Evolutionary conservation across 768 basidiomycete species (phyloP), one percentile per base, ranked within the genome.

Genomic region (Mycena kentingensis): DNA sequence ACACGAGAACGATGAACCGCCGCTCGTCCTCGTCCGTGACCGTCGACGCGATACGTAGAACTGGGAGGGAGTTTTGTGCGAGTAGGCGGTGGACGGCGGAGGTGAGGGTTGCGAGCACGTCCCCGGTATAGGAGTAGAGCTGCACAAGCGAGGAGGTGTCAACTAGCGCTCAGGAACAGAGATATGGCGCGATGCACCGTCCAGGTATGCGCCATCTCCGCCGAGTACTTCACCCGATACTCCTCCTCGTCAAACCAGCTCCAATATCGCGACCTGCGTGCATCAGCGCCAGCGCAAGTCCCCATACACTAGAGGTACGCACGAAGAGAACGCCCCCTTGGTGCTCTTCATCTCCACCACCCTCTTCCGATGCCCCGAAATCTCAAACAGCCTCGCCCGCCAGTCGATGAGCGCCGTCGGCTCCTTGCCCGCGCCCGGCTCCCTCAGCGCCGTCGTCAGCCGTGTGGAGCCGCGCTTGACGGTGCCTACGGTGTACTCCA

Each of bases 161-260:
- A 16, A n/a, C 8, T 13, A 29, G n/a, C n/a, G n/a, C n/a, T n/a
- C n/a, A 15, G 32, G 26, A 32, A 5, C 21, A 15, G 25, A 13
- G 13, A 5, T 24, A 8, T 5, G n/a, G 11, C 2, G 35, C 3
- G 3, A 45, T 50, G 32, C 39, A 56, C 55, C 41, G 47, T 57
- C 55, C 55, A 57, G 1, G 55, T 52, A 49, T 57, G 16, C 4
- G 49, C 55, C 28, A n/a, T 2, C 34, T 52, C 51, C 3, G 55
- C 51, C 22, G 27, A 34, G 13, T 52, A 57, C 25, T 57, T 57
- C 18, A 57, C 51, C 32, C 45, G 44, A 26, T 57, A 57, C 26
- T 57, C 55, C 16, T 57, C 55, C 31, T 29, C 18, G 32, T 52
- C 51, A 31, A 57, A 57, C 55, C 55, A 57, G 36, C 35, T 57